Evolutionary conservation across 192 early-diverging fungal species (phyloP), one percentile per base, ranked within the genome.

Genomic region (Coemansia reversa): DNA sequence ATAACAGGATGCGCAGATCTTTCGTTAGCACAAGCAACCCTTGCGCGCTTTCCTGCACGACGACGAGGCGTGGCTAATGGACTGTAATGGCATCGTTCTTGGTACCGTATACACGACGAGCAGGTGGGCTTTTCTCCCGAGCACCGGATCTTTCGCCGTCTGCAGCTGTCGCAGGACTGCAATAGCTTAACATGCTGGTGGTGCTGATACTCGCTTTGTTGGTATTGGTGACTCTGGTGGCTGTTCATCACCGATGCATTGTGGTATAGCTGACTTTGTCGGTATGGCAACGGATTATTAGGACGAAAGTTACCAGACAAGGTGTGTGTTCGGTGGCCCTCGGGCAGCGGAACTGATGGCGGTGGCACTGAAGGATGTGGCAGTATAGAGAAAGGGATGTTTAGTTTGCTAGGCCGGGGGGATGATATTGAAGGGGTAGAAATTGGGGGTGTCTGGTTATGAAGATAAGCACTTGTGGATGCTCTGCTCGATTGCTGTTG

Each of bases 31-130:
- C n/a, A 7, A 29, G 9, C 55, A 20, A 51, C 65, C 20, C 69
- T 52, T 19, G 58, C 57, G 18, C 69, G 47, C 51, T 75, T 81
- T 16, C 72, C 74, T 8, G 54, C 63, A 7, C 78, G 74, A 22
- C 78, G 48, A n/a, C 73, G 56, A 14, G 78, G 78, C 18, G 70
- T 75, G 3, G 78, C 78, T 54, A 81, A 45, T 33, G 78, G 78
- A 19, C 82, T 83, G 67, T 83, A 83, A 48, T 79, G 76, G 73
- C 82, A 83, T 7, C 51, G 24, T 60, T 76, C 76, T 63, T 79
- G 73, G 60, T 74, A 73, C 45, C 78, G 39, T 7, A 72, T 58
- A 28, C 82, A 83, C 27, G 76, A 67, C 51, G 77, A 72, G 67
- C 82, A 83, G n/a, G 53, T 64, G 11, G 82, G 82, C 54, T 76